A percentile compares a stretch with the other conserved stretches of the same genome.
Conservation (phyloP, 2,329 filamentous ascomycete species). For the Coniochaeta sp. region DNA sequence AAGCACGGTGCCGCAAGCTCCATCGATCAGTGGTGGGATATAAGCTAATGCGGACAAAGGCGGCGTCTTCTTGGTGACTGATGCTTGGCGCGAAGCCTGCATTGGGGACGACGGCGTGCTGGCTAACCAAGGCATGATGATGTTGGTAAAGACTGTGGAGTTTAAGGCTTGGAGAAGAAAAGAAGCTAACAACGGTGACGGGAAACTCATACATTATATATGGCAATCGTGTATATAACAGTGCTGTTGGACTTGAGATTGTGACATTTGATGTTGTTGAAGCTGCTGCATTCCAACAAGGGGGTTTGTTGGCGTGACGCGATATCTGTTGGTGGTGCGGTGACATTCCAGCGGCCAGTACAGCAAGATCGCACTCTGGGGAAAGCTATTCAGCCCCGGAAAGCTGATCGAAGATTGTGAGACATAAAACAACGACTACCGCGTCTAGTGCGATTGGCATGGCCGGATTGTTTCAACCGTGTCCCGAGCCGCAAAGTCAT, state of each 20-base stretch:
- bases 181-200: not conserved
- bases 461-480: not conserved
- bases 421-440: not conserved
- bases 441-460: not conserved
- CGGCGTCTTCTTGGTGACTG: not conserved
- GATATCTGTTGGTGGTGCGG: not conserved
- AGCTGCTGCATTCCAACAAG: not conserved
- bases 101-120: not conserved
- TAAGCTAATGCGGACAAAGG: conserved; percentile 17
- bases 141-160: not conserved
- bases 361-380: not conserved
- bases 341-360: not conserved
- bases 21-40: conserved; percentile 26
- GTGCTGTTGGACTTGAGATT: not conserved
- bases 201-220: not conserved
- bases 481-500: not conserved
- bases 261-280: not conserved
- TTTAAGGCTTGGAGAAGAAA: not conserved
- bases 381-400: not conserved
- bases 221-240: not conserved
- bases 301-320: not conserved
- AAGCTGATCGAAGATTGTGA: not conserved
- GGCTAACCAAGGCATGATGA: not conserved
- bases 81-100: not conserved
- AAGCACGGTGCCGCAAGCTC: conserved; percentile 23